Evolutionary conservation across 192 early-diverging fungal genomes (phyloP).

Genomic region (Entomortierella lignicola): DNA sequence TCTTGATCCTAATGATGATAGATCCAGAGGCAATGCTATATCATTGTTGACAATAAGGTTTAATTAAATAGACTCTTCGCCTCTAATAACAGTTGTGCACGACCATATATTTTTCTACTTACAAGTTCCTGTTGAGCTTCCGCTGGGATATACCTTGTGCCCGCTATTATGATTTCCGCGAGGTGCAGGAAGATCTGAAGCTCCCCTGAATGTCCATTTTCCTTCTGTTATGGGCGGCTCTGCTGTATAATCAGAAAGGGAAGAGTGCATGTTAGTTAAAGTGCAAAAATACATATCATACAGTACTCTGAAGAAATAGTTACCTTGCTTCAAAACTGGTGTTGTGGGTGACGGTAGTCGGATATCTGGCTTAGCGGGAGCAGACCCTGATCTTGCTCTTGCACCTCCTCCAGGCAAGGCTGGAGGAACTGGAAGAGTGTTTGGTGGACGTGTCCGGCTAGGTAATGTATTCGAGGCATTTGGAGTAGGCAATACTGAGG

Average conservation of each 20-base stretch:
- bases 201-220: slow-evolving; percentile 54
- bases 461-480: slow-evolving; percentile 21
- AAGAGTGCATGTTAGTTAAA: no score
- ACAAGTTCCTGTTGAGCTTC: slow-evolving; percentile 53
- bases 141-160: slow-evolving; percentile 52
- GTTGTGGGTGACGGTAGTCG: slow-evolving; percentile 14
- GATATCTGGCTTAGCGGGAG: slow-evolving; percentile 25
- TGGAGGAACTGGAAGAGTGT: slow-evolving; percentile 3
- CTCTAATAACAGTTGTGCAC: background rate
- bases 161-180: slow-evolving; percentile 16
- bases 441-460: slow-evolving; percentile 32
- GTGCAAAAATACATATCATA: background rate
- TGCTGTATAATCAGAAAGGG: slow-evolving; percentile 12
- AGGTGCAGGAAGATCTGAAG: slow-evolving; percentile 53
- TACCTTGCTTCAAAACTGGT: slow-evolving; percentile 1
- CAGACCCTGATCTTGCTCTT: slow-evolving; percentile 34
- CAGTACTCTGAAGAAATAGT: background rate
- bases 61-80: background rate
- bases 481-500: slow-evolving; percentile 4
- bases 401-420: slow-evolving; percentile 23
- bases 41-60: background rate
- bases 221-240: slow-evolving; percentile 58
- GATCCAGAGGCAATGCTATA: slow-evolving; percentile 43
- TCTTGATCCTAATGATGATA: slow-evolving; percentile 26
- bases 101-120: slow-evolving; percentile 23